Evolutionary conservation across 495 filamentous ascomycete species (phyloP), one percentile per base, ranked within the genome.

Genomic region (Hypomontagnella submonticulosa): DNA sequence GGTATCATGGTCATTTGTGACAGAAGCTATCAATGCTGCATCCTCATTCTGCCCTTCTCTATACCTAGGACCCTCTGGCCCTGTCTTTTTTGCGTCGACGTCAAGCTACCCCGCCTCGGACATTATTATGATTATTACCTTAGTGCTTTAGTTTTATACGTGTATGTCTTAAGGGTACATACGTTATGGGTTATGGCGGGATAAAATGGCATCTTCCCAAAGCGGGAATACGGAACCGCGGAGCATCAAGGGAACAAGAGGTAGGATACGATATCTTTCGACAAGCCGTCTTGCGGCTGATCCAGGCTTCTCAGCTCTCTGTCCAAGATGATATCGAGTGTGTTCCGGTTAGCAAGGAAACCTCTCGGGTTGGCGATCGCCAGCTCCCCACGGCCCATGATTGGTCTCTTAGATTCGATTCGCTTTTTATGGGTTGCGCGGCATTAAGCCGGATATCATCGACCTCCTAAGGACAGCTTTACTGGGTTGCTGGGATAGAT

Each of bases 1-100:
- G 66, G 66, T 64, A 65, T 64, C 56, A 61, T 65, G 56, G 66
- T 69, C 56, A 69, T 69, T 65, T 69, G 61, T 69, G 66, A 69
- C 51, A 69, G 66, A 65, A 53, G 36, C 23, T 56, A 54, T 59
- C 54, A 63, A 60, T 68, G 54, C 65, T 55, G 65, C 59, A 59
- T 23, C 30, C 54, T 63, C 38, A n/a, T 51, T 58, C 55, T 33
- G 48, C 23, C 37, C 44, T n/a, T 57, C 59, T 69, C 55, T 61
- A 47, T 27, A 27, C 23, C 23, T 27, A 6, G 23, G 23, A 6
- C 23, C 23, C 23, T 27, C 2, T 27, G 23, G 23, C 23, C 23
- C 23, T 27, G 23, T 9, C 55, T 69, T 20, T 15, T 37, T 58
- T 57, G 40, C 53, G 43, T 70, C 62, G 41, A 62, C 52, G 34